Evolutionary conservation across 495 filamentous ascomycete genomes (phyloP), one percentile per base, ranked within the genome.

Genomic region (Bombardia bombarda): DNA sequence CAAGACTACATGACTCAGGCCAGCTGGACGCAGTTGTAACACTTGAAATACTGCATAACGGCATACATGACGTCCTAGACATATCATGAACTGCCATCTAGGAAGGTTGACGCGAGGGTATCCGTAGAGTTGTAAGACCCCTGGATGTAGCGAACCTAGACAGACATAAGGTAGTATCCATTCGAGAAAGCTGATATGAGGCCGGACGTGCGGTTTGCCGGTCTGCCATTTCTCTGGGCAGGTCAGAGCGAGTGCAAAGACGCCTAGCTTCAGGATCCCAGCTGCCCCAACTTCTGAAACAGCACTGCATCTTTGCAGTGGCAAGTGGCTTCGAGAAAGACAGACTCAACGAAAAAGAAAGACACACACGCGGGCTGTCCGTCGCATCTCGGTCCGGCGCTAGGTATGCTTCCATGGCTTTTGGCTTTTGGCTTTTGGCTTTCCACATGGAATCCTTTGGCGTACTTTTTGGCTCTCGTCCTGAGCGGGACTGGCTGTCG

Each of bases 171-270:
- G 38, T 40, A 18, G 28, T 13, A 28, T 2, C 14, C 30, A 17
- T n/a, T n/a, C n/a, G n/a, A n/a, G n/a, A n/a, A n/a, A 33, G 24
- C 31, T 24, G 30, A 30, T 38, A 40, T 34, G 36, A 28, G 25
- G 39, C 39, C 32, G 46, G 38, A 21, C 21, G 25, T 9, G 40
- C 40, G 22, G 13, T 20, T 20, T 26, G 20, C 46, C 33, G 38
- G 46, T 43, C 40, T 43, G 30, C 28, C n/a, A 30, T 13, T 28
- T 21, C 18, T 25, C 30, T 34, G 24, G 46, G 46, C 46, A 44
- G 25, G 46, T 40, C 41, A 32, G 41, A 43, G 46, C 40, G 45
- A 38, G 32, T 4, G 26, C 3, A 28, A 13, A 10, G 9, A 10
- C 13, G 26, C 9, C 26, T 8, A 13, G 2, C 24, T 26, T 26